phyloP scores from a whole-genome alignment of 2,329 filamentous ascomycete genomes.

The Colletotrichum agaves region DNA sequence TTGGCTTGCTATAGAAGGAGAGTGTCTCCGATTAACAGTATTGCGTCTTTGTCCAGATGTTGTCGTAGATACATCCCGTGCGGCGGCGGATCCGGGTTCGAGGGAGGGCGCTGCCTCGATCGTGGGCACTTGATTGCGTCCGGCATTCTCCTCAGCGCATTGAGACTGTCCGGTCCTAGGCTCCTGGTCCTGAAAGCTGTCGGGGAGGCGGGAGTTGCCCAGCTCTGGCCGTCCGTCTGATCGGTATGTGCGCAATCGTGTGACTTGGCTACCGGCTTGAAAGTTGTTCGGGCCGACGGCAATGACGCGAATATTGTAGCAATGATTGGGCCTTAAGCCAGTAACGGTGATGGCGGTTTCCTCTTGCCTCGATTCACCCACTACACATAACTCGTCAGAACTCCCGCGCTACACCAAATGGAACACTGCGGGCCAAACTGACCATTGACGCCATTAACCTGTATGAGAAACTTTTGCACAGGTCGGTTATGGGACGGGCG shows the following conservation, averaged over 20 bases:
- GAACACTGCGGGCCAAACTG: conserved; percentile 46
- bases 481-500: conserved; percentile 72
- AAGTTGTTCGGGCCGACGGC: conserved; percentile 93
- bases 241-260: conserved; percentile 83
- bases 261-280: conserved; percentile 85
- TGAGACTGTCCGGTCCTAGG: conserved; percentile 41
- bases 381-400: conserved; percentile 51
- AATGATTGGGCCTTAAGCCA: conserved; percentile 85
- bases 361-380: conserved; percentile 82
- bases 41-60: conserved; percentile 63
- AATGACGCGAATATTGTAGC: conserved; percentile 93
- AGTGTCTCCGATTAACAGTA: conserved; percentile 79
- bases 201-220: conserved; percentile 65
- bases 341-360: conserved; percentile 93
- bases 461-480: conserved; percentile 88
- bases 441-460: conserved; percentile 94
- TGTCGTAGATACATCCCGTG: conserved; percentile 70
- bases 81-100: conserved; percentile 68
- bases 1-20: conserved; percentile 54
- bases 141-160: conserved; percentile 55
- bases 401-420: background rate
- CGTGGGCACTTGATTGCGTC: conserved; percentile 62
- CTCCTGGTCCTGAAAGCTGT: conserved; percentile 66
- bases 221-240: conserved; percentile 72
- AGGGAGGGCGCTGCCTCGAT: conserved; percentile 72